These are phyloP conservation scores for Eimeria necatrix DNA, from an alignment of 169 alveolate genomes.

Conservation along the genomic window DNA sequence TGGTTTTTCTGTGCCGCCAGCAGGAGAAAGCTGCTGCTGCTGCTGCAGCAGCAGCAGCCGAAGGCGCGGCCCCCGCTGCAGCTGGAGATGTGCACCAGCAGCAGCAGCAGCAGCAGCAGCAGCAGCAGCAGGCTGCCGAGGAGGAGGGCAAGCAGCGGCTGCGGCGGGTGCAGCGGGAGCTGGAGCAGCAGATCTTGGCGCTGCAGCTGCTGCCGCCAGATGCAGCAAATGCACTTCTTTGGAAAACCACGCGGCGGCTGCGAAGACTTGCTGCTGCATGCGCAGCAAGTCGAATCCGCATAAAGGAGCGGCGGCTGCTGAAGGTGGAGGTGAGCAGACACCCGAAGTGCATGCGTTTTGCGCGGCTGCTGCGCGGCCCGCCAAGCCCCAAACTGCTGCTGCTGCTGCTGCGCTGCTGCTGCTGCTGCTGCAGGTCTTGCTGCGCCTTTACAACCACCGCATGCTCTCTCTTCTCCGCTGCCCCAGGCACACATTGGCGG, in stretches of 20 bases:
- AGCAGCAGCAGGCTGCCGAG: constrained; percentile 54
- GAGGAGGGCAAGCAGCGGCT: constrained; percentile 51
- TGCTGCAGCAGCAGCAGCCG: constrained; percentile 4
- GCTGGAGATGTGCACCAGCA: constrained; percentile 2
- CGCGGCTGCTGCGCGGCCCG: background rate
- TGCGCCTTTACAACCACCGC: constrained; percentile 78
- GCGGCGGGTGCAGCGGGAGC: constrained; percentile 35
- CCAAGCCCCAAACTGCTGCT: background rate
- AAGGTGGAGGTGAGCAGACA: constrained; percentile 57
- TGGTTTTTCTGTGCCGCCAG: constrained; percentile 62
- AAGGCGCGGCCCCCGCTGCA: background rate
- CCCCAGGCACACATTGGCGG: constrained; percentile 70
- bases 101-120: no score
- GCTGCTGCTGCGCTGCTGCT: background rate
- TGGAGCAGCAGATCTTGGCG: constrained; percentile 48
- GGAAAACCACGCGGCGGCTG: constrained; percentile 71
- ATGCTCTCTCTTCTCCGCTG: constrained; percentile 81
- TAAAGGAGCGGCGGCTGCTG: constrained; percentile 57
- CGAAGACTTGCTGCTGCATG: constrained; percentile 68
- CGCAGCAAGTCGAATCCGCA: constrained; percentile 66
- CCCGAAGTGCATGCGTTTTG: background rate
- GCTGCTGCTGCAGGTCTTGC: constrained; percentile 62
- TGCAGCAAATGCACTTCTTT: constrained; percentile 62
- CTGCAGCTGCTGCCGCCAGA: constrained; percentile 63
- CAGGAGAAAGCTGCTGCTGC: constrained; percentile 65